Base-by-base conservation (phyloP, 2,329 filamentous ascomycete genomes). In the Penicillium sp. region DNA sequence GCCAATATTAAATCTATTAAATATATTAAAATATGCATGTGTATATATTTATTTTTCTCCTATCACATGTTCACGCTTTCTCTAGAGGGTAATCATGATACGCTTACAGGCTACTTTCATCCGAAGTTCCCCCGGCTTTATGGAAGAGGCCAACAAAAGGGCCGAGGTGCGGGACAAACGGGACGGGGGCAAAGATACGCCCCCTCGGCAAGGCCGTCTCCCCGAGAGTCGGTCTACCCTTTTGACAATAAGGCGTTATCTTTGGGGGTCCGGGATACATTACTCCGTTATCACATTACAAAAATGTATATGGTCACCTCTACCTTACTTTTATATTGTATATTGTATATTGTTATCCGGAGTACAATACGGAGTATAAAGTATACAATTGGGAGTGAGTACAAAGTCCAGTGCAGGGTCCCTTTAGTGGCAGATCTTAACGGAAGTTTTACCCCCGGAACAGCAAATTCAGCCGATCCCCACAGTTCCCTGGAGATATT, bases 371-470 rank as follows among this genome's bases (percentile, higher is more conserved):
- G n/a, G n/a, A n/a, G n/a, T n/a, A 19, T 2, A 21, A 10, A 39
- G n/a, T 39, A 39, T 39, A 21, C 10, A 23, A 8, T 7, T 15
- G 21, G 21, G 23, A 10, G 21, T 10, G 17, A n/a, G 35, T n/a
- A 17, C 7, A 9, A 15, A 31, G n/a, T 19, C 27, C n/a, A 15
- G 55, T 52, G 58, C 41, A 50, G 55, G 61, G 57, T 42, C 31
- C 47, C 49, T 54, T 60, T 64, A 66, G 61, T 62, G 54, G 63
- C 50, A 61, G 63, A 66, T 66, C 64, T 59, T 59, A 59, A 58
- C 43, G 41, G 33, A 51, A 50, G 19, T 21, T 15, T 35, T 45
- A 21, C 23, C 10, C 52, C 27, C 38, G 45, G 45, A 45, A 48
- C 23, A 54, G 31, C 39, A 44, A 53, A 47, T 57, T 48, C 49